Base-by-base conservation (phyloP, 2,329 filamentous ascomycete genomes). In the Cladosporium velox region DNA sequence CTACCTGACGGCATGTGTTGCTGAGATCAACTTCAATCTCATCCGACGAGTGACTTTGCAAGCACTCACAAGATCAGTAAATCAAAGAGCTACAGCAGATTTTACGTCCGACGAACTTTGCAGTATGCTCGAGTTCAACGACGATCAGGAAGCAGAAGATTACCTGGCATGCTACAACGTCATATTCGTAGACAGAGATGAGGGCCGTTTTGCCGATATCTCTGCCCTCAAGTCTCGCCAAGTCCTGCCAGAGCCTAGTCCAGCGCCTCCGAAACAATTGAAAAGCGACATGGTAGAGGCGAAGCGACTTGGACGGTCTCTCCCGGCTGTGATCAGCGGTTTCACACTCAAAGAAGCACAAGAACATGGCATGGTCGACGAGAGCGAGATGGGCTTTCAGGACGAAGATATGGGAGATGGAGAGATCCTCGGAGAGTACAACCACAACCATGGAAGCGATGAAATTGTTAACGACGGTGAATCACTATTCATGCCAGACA, bases 1-100 rank as follows among this genome's bases (percentile, higher is more conserved):
- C 0, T 90, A 88, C 71, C 77, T 89, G 8, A 86, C 88, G 83
- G 87, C 84, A 8, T 89, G 87, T 74, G 85, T 88, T 28, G 85
- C 86, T 1, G 87, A 89, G 70, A 84, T 88, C 12, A 85, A 85
- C 68, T 89, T 90, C 76, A 85, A 85, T 64, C 77, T 84, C 30
- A 78, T 89, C 52, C 84, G 87, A 12, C 81, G 85, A 60, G 83
- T 81, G 28, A 82, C 84, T 6, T 79, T 90, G 55, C 82, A 85
- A 47, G 70, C 81, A 78, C n/a, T 84, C 82, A n/a, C 80, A 80
- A 58, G 80, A 81, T 66, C 64, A 6, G 34, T 59, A 28, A 66
- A 62, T 54, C 57, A 64, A 59, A 51, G 62, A 52, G 35, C 62
- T 28, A 83, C 83, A 28, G 79, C 85, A 60, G 85, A 87, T 67